Conservation (phyloP, 1,284 basidiomycete species). For the Polyporus tsugae region DNA sequence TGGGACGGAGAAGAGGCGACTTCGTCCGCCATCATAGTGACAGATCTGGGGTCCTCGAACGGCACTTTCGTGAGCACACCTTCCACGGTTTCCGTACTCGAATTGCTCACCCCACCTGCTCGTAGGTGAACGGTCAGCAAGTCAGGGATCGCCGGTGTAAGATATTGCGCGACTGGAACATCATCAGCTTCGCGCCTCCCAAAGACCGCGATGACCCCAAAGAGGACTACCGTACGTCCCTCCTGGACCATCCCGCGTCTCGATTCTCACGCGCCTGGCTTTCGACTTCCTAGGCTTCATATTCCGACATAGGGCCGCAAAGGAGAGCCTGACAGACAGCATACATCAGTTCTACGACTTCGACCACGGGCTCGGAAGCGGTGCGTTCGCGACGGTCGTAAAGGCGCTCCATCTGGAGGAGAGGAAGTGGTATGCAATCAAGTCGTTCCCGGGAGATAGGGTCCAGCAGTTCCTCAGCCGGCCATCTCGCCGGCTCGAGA, state of each 20-base stretch:
- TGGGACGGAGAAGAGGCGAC: slow-evolving; percentile 68
- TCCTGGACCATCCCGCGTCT: slow-evolving; percentile 25
- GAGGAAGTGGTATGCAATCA: slow-evolving; percentile 74
- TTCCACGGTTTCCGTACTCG: neutral
- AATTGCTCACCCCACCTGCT: neutral
- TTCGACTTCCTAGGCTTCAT: slow-evolving; percentile 49
- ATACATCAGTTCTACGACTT: slow-evolving; percentile 58
- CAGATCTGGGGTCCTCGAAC: slow-evolving; percentile 79
- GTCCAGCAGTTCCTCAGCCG: slow-evolving; percentile 28
- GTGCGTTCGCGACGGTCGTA: slow-evolving; percentile 82
- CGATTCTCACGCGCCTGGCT: neutral
- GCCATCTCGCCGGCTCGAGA: neutral
- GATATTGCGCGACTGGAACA: slow-evolving; percentile 79
- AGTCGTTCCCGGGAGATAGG: slow-evolving; percentile 68
- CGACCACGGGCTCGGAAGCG: slow-evolving; percentile 72
- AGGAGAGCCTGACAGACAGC: slow-evolving; percentile 31
- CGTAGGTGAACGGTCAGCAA: slow-evolving; percentile 72
- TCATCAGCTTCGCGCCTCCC: slow-evolving; percentile 75
- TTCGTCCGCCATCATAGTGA: slow-evolving; percentile 65
- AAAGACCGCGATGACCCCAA: slow-evolving; percentile 43
- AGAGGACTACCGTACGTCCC: slow-evolving; percentile 60
- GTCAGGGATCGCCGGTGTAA: slow-evolving; percentile 63
- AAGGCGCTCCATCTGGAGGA: slow-evolving; percentile 66
- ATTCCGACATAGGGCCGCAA: slow-evolving; percentile 56
- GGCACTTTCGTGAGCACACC: slow-evolving; percentile 75